phyloP scores from a whole-genome alignment of 495 filamentous ascomycete genomes.

The Aspergillus steynii region DNA sequence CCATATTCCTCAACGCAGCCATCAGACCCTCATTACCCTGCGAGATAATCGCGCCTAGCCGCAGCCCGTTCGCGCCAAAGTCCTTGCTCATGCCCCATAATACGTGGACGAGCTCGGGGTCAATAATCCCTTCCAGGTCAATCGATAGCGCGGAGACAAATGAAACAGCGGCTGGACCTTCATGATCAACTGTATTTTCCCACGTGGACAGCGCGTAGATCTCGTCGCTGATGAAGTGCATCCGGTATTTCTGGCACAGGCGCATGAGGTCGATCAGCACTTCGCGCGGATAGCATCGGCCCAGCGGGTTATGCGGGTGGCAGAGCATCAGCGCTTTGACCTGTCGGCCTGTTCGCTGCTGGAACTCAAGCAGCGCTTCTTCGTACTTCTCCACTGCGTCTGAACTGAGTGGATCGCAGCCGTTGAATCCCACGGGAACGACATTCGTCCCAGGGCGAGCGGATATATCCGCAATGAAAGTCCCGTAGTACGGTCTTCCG shows the following conservation, averaged over 20 bases:
- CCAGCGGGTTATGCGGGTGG: constrained; percentile 63
- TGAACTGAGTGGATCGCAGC: constrained; percentile 44
- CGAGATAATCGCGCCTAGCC: constrained; percentile 55
- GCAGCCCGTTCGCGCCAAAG: constrained; percentile 56
- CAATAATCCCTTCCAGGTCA: constrained; percentile 47
- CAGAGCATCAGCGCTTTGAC: constrained; percentile 56
- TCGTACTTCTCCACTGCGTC: constrained; percentile 46
- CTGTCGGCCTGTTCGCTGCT: constrained; percentile 25
- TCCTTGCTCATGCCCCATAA: constrained; percentile 65
- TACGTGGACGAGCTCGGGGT: constrained; percentile 53
- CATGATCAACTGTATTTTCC: constrained; percentile 30
- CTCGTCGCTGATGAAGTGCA: constrained; percentile 65
- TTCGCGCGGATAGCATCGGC: constrained; percentile 55
- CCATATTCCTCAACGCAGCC: constrained; percentile 35
- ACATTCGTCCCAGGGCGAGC: constrained; percentile 29
- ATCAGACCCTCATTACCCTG: constrained; percentile 43
- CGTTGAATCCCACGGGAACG: constrained; percentile 45
- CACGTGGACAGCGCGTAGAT: constrained; percentile 61
- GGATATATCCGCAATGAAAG: constrained; percentile 41
- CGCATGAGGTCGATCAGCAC: constrained; percentile 47
- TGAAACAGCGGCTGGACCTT: constrained; percentile 20
- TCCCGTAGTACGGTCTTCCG: constrained; percentile 50
- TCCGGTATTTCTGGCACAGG: constrained; percentile 53
- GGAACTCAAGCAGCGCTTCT: constrained; percentile 30
- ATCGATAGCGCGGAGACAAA: constrained; percentile 59